Evolutionary conservation across 805 yeast species (phyloP), one percentile per base, ranked within the genome.

Genomic region (Diddensiella santjacobensis): DNA sequence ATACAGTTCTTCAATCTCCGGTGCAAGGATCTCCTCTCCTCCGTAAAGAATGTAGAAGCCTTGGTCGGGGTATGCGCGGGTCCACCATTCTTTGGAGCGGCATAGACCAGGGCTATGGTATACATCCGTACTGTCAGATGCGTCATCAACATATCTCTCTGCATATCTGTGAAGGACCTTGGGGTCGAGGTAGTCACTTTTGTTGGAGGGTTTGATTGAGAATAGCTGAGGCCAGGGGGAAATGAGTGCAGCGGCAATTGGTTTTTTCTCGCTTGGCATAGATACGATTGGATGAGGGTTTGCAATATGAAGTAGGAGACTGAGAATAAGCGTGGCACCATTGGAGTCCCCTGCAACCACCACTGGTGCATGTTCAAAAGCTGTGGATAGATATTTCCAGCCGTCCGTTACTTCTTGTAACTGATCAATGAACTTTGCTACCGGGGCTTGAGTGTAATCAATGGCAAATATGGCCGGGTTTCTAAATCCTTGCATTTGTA

Each of bases 401-500:
- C 64, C 69, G 2, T 47, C 49, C 2, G 62, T 41, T 1, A 66
- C 59, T 10, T 58, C 49, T 3, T 43, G 35, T 31, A 71, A 47
- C 20, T 67, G 73, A 2, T 58, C 53, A 0, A 63, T 56, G 45
- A 62, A 64, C 8, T 30, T 39, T 2, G 46, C 57, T 4, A 37
- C 39, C 19, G 51, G 42, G 38, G 42, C 49, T 18, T 57, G 51
- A 18, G 52, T 41, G 26, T 61, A 60, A 22, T 72, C 68, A 18
- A 71, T 60, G 4, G 74, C 64, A 36, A 71, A 71, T 2, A 73
- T 62, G 3, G 68, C 71, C 1, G 83, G 82, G 52, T 71, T 74
- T 20, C 58, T 49, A 53, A 78, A 77, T 1, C 82, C 82, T 53
- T 74, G 78, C 44, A 71, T 62, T 22, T 71, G 65, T 29, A 78